Evolutionary conservation across 352 stramenopile genomes (phyloP).

Genomic region (Pythium pyrilobum): DNA sequence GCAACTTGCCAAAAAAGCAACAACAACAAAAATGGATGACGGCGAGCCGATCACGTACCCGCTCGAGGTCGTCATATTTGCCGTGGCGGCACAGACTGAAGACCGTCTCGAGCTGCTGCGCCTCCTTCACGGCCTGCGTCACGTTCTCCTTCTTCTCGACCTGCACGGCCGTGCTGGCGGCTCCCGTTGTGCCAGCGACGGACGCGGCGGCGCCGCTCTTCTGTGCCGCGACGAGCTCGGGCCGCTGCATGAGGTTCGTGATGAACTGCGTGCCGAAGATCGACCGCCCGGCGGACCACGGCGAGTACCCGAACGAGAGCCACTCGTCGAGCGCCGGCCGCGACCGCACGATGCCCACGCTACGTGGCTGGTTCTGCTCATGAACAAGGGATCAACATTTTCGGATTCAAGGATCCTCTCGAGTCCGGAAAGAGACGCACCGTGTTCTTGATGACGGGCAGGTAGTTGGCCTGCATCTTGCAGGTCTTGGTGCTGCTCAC

Average conservation of each 20-base stretch:
- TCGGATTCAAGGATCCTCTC: too few species aligned
- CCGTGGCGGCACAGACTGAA: conserved; percentile 88
- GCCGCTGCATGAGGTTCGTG: conserved; percentile 48
- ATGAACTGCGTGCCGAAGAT: conserved; percentile 66
- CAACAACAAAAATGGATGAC: background rate
- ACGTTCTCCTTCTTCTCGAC: conserved; percentile 67
- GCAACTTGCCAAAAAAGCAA: conserved; percentile 10
- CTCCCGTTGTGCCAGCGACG: background rate
- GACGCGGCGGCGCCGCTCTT: conserved; percentile 3
- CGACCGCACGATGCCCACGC: conserved; percentile 86
- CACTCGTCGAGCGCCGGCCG: conserved; percentile 85
- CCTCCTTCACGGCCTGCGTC: conserved; percentile 78
- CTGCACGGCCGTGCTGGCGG: conserved; percentile 2
- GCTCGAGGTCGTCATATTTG: conserved; percentile 86
- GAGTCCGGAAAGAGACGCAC: too few species aligned
- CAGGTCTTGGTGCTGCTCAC: conserved; percentile 72
- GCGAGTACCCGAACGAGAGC: conserved; percentile 87
- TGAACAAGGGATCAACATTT: background rate
- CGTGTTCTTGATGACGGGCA: conserved; percentile 70
- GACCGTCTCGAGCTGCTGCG: conserved; percentile 85
- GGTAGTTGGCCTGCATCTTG: conserved; percentile 74
- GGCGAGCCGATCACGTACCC: conserved; percentile 25
- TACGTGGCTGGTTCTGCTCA: conserved; percentile 68
- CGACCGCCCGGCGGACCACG: conserved; percentile 80
- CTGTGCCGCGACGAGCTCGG: conserved; percentile 35